Percentiles rank a stretch among this genome's conserved stretches.
Evolutionary conservation across 164 flowering plant genomes (phyloP).

Genomic region (Chloranthus sessilifolius): DNA sequence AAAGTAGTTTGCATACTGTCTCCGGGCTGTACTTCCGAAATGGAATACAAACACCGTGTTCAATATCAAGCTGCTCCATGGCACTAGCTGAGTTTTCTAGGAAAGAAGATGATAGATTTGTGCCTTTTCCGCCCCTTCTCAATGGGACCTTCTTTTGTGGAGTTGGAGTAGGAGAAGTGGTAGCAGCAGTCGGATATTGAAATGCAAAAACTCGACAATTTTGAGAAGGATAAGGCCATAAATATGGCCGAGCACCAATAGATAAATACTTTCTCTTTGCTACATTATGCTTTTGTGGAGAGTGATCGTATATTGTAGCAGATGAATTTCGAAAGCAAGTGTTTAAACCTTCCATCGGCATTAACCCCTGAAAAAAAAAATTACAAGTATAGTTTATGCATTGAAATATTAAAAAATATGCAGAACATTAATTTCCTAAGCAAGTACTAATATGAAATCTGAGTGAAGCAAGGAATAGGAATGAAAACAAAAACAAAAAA

Average conservation of each 20-base stretch:
- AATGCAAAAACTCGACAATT: neutral
- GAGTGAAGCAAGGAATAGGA: too few relatives aligned
- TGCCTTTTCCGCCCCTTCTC: constrained; percentile 15
- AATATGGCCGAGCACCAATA: neutral
- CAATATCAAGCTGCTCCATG: constrained; percentile 87
- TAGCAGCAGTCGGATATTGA: constrained; percentile 4
- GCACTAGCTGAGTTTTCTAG: constrained; percentile 37
- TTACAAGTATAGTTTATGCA: too few relatives aligned
- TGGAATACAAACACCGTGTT: constrained; percentile 96
- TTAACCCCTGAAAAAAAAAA: too few relatives aligned
- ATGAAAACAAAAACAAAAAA: too few relatives aligned
- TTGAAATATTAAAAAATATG: too few relatives aligned
- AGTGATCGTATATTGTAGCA: too few relatives aligned
- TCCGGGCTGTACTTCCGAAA: constrained; percentile 93
- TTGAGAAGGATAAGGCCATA: constrained; percentile 2
- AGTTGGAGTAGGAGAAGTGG: constrained; percentile 1
- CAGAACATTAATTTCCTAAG: too few relatives aligned
- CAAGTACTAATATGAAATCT: too few relatives aligned
- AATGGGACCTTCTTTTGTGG: constrained; percentile 4
- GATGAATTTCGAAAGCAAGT: too few relatives aligned
- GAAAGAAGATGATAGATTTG: neutral
- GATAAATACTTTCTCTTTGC: neutral
- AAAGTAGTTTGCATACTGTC: constrained; percentile 35
- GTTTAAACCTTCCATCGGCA: too few relatives aligned
- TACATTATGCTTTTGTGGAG: neutral